These are phyloP conservation scores for Phlyctochytrium arcticum DNA, from an alignment of 192 early-diverging fungal genomes.

Conservation along the genomic window DNA sequence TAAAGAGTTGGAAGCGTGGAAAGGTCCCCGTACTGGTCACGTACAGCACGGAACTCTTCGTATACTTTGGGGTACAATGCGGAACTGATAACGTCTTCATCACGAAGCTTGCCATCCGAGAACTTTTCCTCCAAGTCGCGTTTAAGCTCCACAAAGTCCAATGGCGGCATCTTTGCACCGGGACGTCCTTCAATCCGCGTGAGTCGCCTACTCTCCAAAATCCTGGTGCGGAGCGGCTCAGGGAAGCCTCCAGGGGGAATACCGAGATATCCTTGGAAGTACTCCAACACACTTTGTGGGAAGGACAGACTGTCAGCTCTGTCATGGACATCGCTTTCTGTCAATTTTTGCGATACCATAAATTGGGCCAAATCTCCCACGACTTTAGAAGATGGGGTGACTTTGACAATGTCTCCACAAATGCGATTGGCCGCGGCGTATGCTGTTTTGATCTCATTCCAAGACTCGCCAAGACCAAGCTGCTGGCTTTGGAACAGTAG, in stretches of 20 bases:
- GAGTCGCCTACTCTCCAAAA: constrained; percentile 63
- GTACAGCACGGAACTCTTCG: constrained; percentile 68
- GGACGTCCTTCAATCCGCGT: constrained; percentile 80
- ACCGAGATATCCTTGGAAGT: constrained; percentile 94
- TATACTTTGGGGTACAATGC: constrained; percentile 86
- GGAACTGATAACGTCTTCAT: constrained; percentile 71
- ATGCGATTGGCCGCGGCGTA: constrained; percentile 87
- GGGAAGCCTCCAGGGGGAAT: constrained; percentile 94
- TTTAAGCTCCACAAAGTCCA: constrained; percentile 76
- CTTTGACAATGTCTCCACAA: constrained; percentile 96
- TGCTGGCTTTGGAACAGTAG: constrained; percentile 96
- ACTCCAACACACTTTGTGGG: constrained; percentile 92
- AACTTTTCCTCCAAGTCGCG: constrained; percentile 75
- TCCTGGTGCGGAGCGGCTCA: constrained; percentile 77
- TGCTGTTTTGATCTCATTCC: constrained; percentile 90
- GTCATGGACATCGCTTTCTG: constrained; percentile 69
- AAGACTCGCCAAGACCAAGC: constrained; percentile 86
- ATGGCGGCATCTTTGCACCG: constrained; percentile 70
- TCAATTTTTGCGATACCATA: constrained; percentile 88
- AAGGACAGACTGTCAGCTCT: constrained; percentile 79
- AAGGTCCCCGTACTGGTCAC: constrained; percentile 81
- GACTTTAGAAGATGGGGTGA: constrained; percentile 96
- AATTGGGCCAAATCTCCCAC: constrained; percentile 98
- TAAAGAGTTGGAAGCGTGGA: constrained; percentile 86
- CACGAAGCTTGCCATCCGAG: constrained; percentile 45